Conservation (phyloP, 1,284 basidiomycete species). For the Cryptococcus floricola region DNA sequence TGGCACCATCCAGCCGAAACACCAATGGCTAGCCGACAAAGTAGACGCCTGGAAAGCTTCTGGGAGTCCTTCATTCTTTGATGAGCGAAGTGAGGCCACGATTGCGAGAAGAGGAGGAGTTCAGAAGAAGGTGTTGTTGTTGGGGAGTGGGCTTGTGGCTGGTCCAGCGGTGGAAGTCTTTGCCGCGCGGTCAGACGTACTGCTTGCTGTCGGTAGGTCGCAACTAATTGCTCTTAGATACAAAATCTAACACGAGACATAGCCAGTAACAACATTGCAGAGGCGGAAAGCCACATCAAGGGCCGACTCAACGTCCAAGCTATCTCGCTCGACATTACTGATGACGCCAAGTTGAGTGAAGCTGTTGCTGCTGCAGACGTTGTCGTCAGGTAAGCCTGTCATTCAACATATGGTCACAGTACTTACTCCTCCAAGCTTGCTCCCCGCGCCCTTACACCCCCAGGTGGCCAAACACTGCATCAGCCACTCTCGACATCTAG, state of each 20-base stretch:
- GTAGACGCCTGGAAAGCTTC: constrained; percentile 50
- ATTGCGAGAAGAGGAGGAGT: constrained; percentile 23
- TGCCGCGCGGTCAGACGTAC: constrained; percentile 57
- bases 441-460: constrained; percentile 75
- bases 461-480: constrained; percentile 74
- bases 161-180: constrained; percentile 76
- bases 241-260: background rate
- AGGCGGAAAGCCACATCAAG: constrained; percentile 59
- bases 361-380: constrained; percentile 62
- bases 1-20: constrained; percentile 57
- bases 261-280: constrained; percentile 69
- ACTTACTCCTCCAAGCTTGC: constrained; percentile 55
- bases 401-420: background rate
- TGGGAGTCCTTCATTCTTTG: background rate
- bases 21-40: constrained; percentile 60
- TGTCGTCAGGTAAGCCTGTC: constrained; percentile 60
- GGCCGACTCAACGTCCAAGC: constrained; percentile 61
- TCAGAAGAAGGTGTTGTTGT: constrained; percentile 68
- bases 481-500: constrained; percentile 67
- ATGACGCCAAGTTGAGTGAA: constrained; percentile 54
- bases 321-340: constrained; percentile 61
- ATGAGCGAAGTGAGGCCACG: background rate
- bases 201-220: constrained; percentile 67
- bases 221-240: no score
- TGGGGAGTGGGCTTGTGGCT: constrained; percentile 90